Evolutionary conservation across 2,329 filamentous ascomycete genomes (phyloP).

Genomic region (Hirsutella minnesotensis): DNA sequence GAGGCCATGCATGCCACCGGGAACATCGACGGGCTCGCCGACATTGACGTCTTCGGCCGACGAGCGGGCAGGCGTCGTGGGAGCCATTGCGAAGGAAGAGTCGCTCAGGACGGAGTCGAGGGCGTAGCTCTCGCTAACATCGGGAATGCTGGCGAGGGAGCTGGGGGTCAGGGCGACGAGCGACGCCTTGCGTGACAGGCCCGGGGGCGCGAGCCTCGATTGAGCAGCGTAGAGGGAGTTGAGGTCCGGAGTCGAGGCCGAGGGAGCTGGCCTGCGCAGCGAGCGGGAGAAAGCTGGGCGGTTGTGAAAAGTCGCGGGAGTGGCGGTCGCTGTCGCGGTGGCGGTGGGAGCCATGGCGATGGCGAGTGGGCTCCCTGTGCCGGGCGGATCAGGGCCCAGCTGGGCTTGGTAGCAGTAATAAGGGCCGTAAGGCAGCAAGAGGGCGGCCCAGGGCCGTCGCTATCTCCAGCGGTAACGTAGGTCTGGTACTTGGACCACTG

Average conservation of each 20-base stretch:
- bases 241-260: conserved; percentile 48
- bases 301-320: conserved; percentile 2
- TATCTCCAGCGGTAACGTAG: too few species aligned
- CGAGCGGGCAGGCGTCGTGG: conserved; percentile 39
- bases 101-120: conserved; percentile 37
- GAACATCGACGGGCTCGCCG: conserved; percentile 81
- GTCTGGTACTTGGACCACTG: too few species aligned
- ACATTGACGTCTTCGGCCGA: conserved; percentile 48
- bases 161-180: conserved; percentile 55
- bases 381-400: neutral
- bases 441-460: neutral
- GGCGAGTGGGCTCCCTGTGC: conserved; percentile 3
- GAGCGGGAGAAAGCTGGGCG: conserved; percentile 18
- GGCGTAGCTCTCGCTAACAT: conserved; percentile 53
- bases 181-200: conserved; percentile 57
- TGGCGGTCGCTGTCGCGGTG: neutral
- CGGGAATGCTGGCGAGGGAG: conserved; percentile 53
- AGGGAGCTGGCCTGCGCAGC: conserved; percentile 31
- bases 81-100: conserved; percentile 30
- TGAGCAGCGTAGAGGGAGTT: conserved; percentile 38
- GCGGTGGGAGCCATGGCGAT: conserved; percentile 9
- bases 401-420: neutral
- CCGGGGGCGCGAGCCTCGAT: conserved; percentile 31
- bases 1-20: conserved; percentile 81
- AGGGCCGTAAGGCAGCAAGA: neutral